These are phyloP conservation scores for Scenedesmus sp. DNA, from an alignment of 163 green algal species.

Conservation along the genomic window DNA sequence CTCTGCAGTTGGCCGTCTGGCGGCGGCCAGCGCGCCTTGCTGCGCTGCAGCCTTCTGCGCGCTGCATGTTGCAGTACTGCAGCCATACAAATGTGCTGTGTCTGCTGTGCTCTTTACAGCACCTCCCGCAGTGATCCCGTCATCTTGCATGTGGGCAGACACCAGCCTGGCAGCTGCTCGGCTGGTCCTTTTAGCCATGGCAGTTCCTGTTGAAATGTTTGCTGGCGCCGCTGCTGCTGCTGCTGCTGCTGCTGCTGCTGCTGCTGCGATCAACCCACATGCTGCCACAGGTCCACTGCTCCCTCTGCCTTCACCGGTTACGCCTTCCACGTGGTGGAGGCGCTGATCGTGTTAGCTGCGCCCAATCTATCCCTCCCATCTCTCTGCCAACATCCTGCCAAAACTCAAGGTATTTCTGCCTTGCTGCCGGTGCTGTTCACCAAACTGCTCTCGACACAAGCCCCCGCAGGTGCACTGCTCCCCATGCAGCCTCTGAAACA, in stretches of 20 bases:
- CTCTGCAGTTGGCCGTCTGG: neutral
- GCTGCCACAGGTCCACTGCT: slow-evolving; percentile 58
- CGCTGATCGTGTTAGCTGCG: slow-evolving; percentile 68
- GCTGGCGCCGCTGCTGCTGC: too few species aligned
- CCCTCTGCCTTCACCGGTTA: slow-evolving; percentile 84
- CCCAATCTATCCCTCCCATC: too few species aligned
- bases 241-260: too few species aligned
- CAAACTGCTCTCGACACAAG: neutral
- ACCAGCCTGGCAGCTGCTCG: too few species aligned
- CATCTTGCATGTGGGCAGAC: too few species aligned
- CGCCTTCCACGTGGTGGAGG: slow-evolving; percentile 83
- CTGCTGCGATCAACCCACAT: too few species aligned
- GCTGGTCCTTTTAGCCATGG: too few species aligned
- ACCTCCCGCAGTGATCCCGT: too few species aligned
- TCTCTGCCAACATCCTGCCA: too few species aligned
- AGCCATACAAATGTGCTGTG: neutral
- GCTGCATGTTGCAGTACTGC: neutral
- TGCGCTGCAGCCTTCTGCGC: neutral
- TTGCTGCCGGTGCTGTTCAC: neutral
- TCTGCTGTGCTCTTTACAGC: neutral
- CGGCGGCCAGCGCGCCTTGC: too few species aligned
- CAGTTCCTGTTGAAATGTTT: too few species aligned
- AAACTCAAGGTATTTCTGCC: too few species aligned
- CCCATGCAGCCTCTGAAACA: neutral
- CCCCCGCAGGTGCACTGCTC: neutral